phyloP scores from a whole-genome alignment of 2,329 filamentous ascomycete genomes.

The Sporothrix mexicana region DNA sequence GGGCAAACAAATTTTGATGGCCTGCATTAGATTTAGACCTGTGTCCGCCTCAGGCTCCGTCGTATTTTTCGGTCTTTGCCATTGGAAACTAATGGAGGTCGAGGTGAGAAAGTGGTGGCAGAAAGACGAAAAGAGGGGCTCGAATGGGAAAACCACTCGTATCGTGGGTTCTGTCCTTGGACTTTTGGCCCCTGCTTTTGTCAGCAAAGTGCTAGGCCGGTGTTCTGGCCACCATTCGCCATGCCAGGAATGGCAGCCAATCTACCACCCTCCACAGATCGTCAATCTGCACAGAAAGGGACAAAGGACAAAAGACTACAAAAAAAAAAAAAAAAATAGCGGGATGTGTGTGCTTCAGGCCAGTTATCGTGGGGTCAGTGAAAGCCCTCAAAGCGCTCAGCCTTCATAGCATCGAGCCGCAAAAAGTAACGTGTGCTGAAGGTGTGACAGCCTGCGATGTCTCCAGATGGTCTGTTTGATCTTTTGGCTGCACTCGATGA shows the following conservation, averaged over 20 bases:
- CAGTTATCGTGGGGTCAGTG: not conserved
- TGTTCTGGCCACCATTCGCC: not conserved
- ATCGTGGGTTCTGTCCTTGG: not conserved
- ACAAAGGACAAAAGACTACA: not conserved
- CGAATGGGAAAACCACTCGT: constrained; percentile 7
- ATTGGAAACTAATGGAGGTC: not conserved
- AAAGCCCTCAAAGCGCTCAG: not conserved
- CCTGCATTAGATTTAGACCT: constrained; percentile 10
- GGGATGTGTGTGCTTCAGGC: not conserved
- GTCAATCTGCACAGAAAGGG: not conserved
- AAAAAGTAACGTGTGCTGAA: constrained; percentile 11
- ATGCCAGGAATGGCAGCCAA: constrained; percentile 15
- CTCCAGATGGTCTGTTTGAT: not conserved
- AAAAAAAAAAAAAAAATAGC: too few species aligned
- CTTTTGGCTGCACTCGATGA: constrained; percentile 16
- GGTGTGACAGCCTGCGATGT: not conserved
- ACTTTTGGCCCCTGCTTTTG: constrained; percentile 9
- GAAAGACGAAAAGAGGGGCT: not conserved
- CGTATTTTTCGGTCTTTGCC: not conserved
- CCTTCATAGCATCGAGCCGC: not conserved
- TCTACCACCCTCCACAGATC: not conserved
- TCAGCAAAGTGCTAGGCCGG: constrained; percentile 20
- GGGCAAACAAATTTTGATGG: constrained; percentile 7
- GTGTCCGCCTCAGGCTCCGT: constrained; percentile 12
- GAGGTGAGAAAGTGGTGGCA: not conserved